These are phyloP conservation scores for Rubia balearica DNA, from an alignment of 305 asterid species.

Conservation along the genomic window DNA sequence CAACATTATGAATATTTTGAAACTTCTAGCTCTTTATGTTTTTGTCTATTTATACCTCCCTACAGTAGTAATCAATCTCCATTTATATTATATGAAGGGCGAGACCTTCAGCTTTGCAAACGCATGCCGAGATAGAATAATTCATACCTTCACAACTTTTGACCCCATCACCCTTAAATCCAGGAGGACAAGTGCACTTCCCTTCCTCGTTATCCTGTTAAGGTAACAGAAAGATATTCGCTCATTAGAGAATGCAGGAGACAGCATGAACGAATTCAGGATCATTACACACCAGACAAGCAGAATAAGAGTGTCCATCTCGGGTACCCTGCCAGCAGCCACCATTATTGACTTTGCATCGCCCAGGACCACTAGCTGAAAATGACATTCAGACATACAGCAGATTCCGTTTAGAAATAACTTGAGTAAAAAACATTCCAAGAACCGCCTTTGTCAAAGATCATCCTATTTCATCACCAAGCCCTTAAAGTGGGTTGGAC, in stretches of 20 bases:
- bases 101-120: neutral
- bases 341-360: conserved; percentile 82
- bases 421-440: neutral
- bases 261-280: conserved; percentile 8
- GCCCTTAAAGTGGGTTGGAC: no score
- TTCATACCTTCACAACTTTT: conserved; percentile 57
- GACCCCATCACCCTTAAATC: conserved; percentile 65
- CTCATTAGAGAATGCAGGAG: conserved; percentile 15
- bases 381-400: conserved; percentile 18
- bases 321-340: conserved; percentile 86
- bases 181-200: conserved; percentile 60
- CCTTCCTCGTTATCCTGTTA: conserved; percentile 50
- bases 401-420: neutral
- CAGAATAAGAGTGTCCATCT: conserved; percentile 65
- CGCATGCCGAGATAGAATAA: conserved; percentile 3
- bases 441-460: neutral
- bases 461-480: neutral
- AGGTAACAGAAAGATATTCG: conserved; percentile 13
- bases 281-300: conserved; percentile 44
- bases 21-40: neutral
- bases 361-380: conserved; percentile 93
- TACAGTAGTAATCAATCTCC: neutral
- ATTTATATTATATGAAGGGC: neutral
- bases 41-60: neutral
- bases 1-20: neutral